These are phyloP conservation scores for Parmelia sp. DNA, from an alignment of 495 filamentous ascomycete genomes.

Conservation along the genomic window DNA sequence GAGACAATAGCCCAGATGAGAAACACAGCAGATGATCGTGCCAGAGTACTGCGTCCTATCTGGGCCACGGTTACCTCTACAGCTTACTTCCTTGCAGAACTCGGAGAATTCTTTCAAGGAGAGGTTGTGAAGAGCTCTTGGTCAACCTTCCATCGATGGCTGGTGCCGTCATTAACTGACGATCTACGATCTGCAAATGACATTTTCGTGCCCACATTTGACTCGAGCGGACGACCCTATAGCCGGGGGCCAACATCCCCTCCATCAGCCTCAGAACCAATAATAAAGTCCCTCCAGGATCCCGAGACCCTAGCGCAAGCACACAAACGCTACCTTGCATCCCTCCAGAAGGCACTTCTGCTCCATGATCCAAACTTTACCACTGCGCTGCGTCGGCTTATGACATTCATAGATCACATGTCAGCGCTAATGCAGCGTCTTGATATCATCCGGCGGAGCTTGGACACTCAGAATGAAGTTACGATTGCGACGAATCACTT, in stretches of 20 bases:
- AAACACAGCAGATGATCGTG: conserved; percentile 51
- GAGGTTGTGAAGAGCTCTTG: conserved; percentile 79
- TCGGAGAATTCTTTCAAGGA: conserved; percentile 79
- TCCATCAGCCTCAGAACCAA: not conserved
- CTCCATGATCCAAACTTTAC: conserved; percentile 66
- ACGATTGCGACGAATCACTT: conserved; percentile 55
- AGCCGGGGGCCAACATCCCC: conserved; percentile 9
- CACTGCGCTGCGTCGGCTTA: conserved; percentile 58
- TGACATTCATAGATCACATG: conserved; percentile 68
- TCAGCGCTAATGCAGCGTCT: conserved; percentile 67
- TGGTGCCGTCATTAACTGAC: conserved; percentile 32
- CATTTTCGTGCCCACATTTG: not conserved
- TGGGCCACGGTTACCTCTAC: conserved; percentile 84
- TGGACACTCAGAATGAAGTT: conserved; percentile 42
- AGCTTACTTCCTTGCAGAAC: conserved; percentile 79
- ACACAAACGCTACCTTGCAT: conserved; percentile 66
- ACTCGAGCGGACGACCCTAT: not conserved
- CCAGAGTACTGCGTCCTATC: conserved; percentile 60
- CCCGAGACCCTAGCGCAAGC: conserved; percentile 76
- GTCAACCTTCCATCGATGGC: conserved; percentile 54
- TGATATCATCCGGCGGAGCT: conserved; percentile 61
- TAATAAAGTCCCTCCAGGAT: conserved; percentile 50
- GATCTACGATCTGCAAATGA: not conserved
- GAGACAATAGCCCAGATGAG: conserved; percentile 31
- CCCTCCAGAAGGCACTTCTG: conserved; percentile 61